Percentiles rank a stretch among this genome's conserved stretches.
These are phyloP conservation scores for Exophiala spinifera DNA, from an alignment of 2,329 filamentous ascomycete species.

Conservation along the genomic window DNA sequence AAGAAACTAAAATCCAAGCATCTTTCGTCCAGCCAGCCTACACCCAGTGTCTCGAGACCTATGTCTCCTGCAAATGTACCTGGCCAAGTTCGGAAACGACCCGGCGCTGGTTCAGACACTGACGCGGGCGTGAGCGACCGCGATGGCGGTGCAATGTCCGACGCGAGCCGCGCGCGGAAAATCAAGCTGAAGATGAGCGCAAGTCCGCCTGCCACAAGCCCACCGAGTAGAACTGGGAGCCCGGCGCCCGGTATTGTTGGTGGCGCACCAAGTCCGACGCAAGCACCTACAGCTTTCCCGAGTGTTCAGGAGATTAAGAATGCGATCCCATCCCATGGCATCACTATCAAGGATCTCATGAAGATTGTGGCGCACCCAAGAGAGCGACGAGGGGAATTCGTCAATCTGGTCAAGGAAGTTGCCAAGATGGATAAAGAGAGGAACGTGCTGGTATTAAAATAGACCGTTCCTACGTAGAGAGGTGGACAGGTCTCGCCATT, in stretches of 20 bases:
- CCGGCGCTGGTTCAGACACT: constrained; percentile 25
- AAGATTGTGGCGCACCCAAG: constrained; percentile 26
- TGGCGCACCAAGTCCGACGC: neutral
- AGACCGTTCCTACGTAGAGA: neutral
- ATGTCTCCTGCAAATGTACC: constrained; percentile 24
- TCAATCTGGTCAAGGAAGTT: constrained; percentile 18
- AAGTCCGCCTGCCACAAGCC: constrained; percentile 31
- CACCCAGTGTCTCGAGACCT: constrained; percentile 37
- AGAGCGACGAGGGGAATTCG: constrained; percentile 17
- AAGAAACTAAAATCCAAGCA: constrained; percentile 77
- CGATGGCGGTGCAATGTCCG: constrained; percentile 27
- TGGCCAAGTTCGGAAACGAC: constrained; percentile 11
- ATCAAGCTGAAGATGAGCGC: constrained; percentile 27
- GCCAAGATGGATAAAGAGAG: constrained; percentile 21
- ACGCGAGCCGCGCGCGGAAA: constrained; percentile 18
- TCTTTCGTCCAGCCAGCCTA: constrained; percentile 47
- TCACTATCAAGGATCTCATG: constrained; percentile 44
- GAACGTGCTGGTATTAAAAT: constrained; percentile 19
- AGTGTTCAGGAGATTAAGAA: constrained; percentile 47
- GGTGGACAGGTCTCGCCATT: no score
- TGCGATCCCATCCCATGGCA: constrained; percentile 45
- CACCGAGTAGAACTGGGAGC: constrained; percentile 8
- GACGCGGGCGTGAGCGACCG: constrained; percentile 18
- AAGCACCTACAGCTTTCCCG: constrained; percentile 34
- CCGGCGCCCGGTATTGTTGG: constrained; percentile 33